These are phyloP conservation scores for Sarocladiaceae sp. DNA, from an alignment of 2,329 filamentous ascomycete species.

Conservation along the genomic window DNA sequence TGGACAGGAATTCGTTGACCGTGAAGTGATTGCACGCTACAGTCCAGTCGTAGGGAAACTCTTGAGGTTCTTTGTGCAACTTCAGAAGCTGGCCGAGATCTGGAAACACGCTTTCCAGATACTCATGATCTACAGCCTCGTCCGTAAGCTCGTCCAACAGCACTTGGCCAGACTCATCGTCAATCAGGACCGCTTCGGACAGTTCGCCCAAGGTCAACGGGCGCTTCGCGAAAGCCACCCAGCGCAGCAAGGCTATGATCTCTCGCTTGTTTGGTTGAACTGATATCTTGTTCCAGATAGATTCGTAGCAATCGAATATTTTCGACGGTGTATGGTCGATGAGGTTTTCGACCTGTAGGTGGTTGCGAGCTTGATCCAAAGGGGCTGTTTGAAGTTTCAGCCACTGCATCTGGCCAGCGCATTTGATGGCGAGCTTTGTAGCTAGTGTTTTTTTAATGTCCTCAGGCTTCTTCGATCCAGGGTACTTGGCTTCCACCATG, in stretches of 20 bases:
- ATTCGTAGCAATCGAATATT: too few species aligned
- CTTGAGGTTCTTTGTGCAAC: background rate
- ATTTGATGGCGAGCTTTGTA: slow-evolving; percentile 18
- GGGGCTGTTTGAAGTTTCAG: slow-evolving; percentile 24
- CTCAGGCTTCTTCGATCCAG: slow-evolving; percentile 17
- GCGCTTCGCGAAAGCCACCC: slow-evolving; percentile 18
- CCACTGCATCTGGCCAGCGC: slow-evolving; percentile 28
- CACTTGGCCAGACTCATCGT: slow-evolving; percentile 14
- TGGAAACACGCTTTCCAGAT: slow-evolving; percentile 21
- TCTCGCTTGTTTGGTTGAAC: too few species aligned
- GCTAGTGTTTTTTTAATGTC: slow-evolving; percentile 15
- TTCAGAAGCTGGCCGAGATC: slow-evolving; percentile 23
- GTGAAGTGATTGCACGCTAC: slow-evolving; percentile 18
- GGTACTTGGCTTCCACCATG: too few species aligned
- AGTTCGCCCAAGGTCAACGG: slow-evolving; percentile 18
- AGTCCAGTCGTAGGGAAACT: background rate
- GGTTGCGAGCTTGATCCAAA: too few species aligned
- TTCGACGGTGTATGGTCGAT: too few species aligned
- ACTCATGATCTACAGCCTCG: slow-evolving; percentile 19
- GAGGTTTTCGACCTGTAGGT: too few species aligned
- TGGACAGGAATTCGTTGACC: slow-evolving; percentile 15
- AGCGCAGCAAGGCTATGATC: slow-evolving; percentile 23
- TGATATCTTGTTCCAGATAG: too few species aligned
- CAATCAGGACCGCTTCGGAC: slow-evolving; percentile 18
- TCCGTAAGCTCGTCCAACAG: slow-evolving; percentile 20